These are phyloP conservation scores for Paraurostyla sp. DNA, from an alignment of 73 alveolate genomes.

Conservation along the genomic window DNA sequence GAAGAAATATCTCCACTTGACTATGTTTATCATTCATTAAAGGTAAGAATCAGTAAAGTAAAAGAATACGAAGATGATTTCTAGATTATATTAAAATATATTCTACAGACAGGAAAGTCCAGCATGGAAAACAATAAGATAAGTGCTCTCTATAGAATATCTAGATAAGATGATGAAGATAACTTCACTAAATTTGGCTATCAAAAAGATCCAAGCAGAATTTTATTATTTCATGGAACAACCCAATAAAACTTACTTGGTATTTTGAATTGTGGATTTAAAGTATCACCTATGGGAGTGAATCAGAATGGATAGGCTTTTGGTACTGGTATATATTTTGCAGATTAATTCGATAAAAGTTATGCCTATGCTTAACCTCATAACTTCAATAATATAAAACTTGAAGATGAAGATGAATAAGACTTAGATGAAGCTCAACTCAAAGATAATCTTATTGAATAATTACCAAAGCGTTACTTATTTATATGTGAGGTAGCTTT, in stretches of 20 bases:
- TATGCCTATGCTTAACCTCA: neutral
- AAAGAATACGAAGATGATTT: neutral
- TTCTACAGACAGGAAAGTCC: neutral
- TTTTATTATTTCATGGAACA: neutral
- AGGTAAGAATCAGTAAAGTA: neutral
- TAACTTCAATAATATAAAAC: neutral
- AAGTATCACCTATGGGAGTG: conserved; percentile 13
- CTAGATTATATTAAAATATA: neutral
- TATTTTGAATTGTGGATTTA: neutral
- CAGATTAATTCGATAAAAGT: neutral
- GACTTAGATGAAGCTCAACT: neutral
- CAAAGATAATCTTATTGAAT: too few relatives aligned
- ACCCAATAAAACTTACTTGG: neutral
- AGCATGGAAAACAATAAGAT: neutral
- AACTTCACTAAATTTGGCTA: neutral
- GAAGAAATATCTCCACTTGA: conserved; percentile 15
- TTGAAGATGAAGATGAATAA: neutral
- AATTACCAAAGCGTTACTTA: neutral
- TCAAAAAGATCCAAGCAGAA: conserved; percentile 12
- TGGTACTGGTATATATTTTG: conserved; percentile 17
- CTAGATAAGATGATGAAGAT: neutral
- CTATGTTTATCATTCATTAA: neutral
- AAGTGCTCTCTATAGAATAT: neutral
- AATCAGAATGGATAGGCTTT: neutral
- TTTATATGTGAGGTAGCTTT: conserved; percentile 8